phyloP scores from a whole-genome alignment of 805 yeast species.

The Lipomyces chichibuensis region DNA sequence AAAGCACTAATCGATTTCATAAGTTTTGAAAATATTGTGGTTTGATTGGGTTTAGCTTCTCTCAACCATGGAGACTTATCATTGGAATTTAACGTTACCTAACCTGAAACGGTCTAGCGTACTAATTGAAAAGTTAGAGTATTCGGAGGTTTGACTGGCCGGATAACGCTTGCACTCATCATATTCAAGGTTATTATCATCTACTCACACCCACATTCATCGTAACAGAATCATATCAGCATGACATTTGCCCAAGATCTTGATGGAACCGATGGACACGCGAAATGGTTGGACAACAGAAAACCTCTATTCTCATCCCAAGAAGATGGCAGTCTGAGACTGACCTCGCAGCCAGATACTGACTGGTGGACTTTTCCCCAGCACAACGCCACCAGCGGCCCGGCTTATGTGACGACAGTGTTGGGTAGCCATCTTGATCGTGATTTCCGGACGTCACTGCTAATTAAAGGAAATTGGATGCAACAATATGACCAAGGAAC shows the following conservation, averaged over 20 bases:
- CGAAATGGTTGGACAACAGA: not conserved
- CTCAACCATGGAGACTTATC: too few relatives aligned
- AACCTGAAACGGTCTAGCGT: too few relatives aligned
- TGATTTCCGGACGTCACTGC: conserved; percentile 2
- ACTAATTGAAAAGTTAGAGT: too few relatives aligned
- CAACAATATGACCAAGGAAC: conserved; percentile 6
- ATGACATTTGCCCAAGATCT: conserved; percentile 1
- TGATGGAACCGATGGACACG: not conserved
- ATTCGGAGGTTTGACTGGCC: too few relatives aligned
- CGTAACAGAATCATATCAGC: not conserved
- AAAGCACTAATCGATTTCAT: too few relatives aligned
- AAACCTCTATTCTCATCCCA: not conserved
- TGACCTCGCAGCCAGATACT: not conserved
- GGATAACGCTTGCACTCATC: too few relatives aligned
- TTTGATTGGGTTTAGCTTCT: too few relatives aligned
- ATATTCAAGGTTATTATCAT: too few relatives aligned
- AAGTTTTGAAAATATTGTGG: too few relatives aligned
- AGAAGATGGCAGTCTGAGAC: not conserved
- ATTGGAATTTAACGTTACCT: too few relatives aligned
- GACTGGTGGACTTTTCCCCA: conserved; percentile 3
- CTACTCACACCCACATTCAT: not conserved
- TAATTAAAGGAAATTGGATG: not conserved
- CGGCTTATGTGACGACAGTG: conserved; percentile 6
- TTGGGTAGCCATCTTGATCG: not conserved
- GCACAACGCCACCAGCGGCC: conserved; percentile 1